Evolutionary conservation across 164 flowering plant genomes (phyloP), one percentile per base, ranked within the genome.

Genomic region (Warburgia ugandensis): DNA sequence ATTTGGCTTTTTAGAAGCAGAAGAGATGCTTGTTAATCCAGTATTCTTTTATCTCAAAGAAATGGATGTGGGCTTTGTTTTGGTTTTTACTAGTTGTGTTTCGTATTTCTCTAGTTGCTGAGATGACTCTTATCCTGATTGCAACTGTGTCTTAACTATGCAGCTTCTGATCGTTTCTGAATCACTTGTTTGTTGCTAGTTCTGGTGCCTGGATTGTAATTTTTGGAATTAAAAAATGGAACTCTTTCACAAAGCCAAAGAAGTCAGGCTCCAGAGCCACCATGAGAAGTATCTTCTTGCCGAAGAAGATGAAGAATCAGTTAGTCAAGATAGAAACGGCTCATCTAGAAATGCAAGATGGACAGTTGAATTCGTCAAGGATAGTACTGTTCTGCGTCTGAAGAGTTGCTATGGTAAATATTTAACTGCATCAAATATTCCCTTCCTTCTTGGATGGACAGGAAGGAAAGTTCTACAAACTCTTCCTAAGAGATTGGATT

Each of bases 221-320:
- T n/a, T n/a, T n/a, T n/a, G n/a, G n/a, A n/a, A n/a, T n/a, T n/a
- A n/a, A n/a, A n/a, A 19, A 9, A 80, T 86, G 92, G 92, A 86
- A 7, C 41, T 80, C 22, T 86, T 94, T 69, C 71, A 60, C 50
- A 75, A 73, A 37, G 92, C 97, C 2, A 94, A 79, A 54, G 78
- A 79, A 0, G 86, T 94, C 33, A 77, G 97, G 13, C 83, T 94
- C 14, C 68, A 74, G 4, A 78, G 86, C 66, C 73, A 68, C 76
- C 97, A 80, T 59, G 76, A 77, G 55, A 89, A 89, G 68, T 89
- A 80, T 68, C 71, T 94, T 0, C 21, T 55, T 1, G 99, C 99
- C 3, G 94, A 86, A 16, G 90, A 84, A 1, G 92, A 94, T 62
- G 80, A 81, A 27, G 88, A 77, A 35, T 64, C 87, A 3, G 95